phyloP scores from a whole-genome alignment of 371 early-diverging fungal genomes.

The Rhizoclosmatium hyalinum region DNA sequence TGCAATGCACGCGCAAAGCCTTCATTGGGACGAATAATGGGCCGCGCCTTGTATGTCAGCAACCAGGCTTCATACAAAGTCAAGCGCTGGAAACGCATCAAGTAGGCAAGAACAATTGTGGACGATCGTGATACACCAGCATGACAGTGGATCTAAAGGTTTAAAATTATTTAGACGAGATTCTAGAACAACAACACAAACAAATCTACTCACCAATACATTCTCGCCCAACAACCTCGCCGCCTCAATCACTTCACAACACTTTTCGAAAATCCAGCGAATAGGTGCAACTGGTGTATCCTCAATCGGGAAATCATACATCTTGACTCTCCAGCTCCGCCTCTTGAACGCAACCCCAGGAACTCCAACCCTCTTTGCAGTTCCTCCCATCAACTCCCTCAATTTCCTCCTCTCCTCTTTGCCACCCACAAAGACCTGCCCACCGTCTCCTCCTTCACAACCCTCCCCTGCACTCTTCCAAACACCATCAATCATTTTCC shows the following conservation, averaged over 20 bases:
- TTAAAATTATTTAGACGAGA: not conserved
- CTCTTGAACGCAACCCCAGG: not conserved
- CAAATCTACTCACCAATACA: constrained; percentile 37
- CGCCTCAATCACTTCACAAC: constrained; percentile 39
- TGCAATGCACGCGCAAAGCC: constrained; percentile 49
- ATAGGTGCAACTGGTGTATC: constrained; percentile 47
- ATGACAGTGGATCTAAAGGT: constrained; percentile 47
- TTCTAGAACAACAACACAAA: not conserved
- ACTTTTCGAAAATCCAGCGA: constrained; percentile 42
- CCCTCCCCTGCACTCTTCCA: not conserved
- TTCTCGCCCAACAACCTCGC: constrained; percentile 31
- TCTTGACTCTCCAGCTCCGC: constrained; percentile 24
- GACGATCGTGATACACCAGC: constrained; percentile 54
- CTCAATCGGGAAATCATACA: constrained; percentile 45
- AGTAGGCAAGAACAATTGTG: constrained; percentile 54
- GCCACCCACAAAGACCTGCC: not conserved
- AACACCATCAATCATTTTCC: not conserved
- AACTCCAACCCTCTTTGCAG: not conserved
- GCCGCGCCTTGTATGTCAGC: constrained; percentile 44
- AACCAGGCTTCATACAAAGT: constrained; percentile 51
- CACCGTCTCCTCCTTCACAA: not conserved
- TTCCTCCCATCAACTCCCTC: constrained; percentile 16
- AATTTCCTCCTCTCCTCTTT: not conserved
- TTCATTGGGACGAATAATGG: constrained; percentile 55
- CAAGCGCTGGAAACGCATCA: constrained; percentile 42